phyloP scores from a whole-genome alignment of 164 flowering plant genomes.

The Liquidambar formosana region DNA sequence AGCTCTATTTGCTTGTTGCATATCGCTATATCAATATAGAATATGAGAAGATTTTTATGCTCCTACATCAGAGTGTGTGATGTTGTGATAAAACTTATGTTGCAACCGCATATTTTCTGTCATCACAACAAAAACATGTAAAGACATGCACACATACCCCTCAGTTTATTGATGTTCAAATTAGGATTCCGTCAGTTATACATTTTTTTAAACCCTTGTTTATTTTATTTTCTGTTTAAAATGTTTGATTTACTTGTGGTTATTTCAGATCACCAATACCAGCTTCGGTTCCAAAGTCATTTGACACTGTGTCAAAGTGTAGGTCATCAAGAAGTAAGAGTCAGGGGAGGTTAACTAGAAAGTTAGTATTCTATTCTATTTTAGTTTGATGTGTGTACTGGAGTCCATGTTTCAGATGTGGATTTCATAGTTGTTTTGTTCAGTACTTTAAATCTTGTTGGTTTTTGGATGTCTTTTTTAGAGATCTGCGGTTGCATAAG shows the following conservation, averaged over 20 bases:
- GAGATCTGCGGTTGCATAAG: slow-evolving; percentile 83
- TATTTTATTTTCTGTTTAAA: neutral
- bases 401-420: neutral
- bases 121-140: too few species aligned
- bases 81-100: too few species aligned
- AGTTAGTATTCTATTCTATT: slow-evolving; percentile 47
- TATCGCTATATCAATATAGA: too few species aligned
- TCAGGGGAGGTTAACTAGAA: slow-evolving; percentile 67
- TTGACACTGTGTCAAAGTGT: slow-evolving; percentile 23
- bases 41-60: too few species aligned
- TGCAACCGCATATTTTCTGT: too few species aligned
- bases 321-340: slow-evolving; percentile 27
- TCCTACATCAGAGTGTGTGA: too few species aligned
- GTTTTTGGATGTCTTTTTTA: slow-evolving; percentile 21
- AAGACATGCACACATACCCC: too few species aligned
- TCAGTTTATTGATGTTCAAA: too few species aligned
- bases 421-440: neutral
- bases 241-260: neutral
- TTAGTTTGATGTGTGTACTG: neutral
- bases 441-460: slow-evolving; percentile 2
- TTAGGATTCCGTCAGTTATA: too few species aligned
- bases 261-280: slow-evolving; percentile 38
- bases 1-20: too few species aligned
- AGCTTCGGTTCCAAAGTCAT: slow-evolving; percentile 17
- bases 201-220: neutral